phyloP scores from a whole-genome alignment of 768 basidiomycete genomes.

The Podaxis mareebaensis region DNA sequence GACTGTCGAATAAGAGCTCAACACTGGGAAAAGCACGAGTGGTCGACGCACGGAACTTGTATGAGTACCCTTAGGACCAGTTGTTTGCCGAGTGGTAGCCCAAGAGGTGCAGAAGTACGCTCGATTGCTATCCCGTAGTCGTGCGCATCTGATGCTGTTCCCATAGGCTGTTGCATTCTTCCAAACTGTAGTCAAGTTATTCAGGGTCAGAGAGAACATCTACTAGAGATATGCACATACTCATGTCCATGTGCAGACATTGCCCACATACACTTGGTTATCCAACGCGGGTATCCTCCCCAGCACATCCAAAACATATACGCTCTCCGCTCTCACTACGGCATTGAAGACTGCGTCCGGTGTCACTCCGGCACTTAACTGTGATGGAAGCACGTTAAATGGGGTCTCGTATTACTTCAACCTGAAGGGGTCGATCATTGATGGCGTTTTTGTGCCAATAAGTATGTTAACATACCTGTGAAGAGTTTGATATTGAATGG shows the following conservation, averaged over 20 bases:
- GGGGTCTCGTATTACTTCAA: conserved; percentile 65
- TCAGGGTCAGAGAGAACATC: conserved; percentile 40
- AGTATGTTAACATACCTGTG: conserved; percentile 33
- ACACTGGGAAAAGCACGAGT: conserved; percentile 54
- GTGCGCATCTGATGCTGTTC: not conserved
- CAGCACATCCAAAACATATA: conserved; percentile 54
- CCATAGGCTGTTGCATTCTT: conserved; percentile 68
- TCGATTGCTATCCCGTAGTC: not conserved
- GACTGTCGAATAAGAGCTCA: not conserved
- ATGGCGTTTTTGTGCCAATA: conserved; percentile 63
- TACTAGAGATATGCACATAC: conserved; percentile 32
- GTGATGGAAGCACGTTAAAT: conserved; percentile 29
- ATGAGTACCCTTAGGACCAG: conserved; percentile 57
- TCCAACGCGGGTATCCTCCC: conserved; percentile 74
- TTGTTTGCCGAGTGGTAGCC: conserved; percentile 62
- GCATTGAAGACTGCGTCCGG: conserved; percentile 59
- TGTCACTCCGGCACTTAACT: conserved; percentile 44
- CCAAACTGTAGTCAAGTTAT: conserved; percentile 55
- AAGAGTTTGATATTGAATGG: not conserved
- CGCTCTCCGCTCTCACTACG: conserved; percentile 49
- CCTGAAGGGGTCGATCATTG: conserved; percentile 63
- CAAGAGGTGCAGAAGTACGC: conserved; percentile 59
- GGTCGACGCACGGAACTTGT: conserved; percentile 67
- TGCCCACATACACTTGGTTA: conserved; percentile 78
- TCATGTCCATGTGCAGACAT: conserved; percentile 34